Evolutionary conservation across 208 protist genomes (phyloP).

Genomic region (Leptomonas seymouri): DNA sequence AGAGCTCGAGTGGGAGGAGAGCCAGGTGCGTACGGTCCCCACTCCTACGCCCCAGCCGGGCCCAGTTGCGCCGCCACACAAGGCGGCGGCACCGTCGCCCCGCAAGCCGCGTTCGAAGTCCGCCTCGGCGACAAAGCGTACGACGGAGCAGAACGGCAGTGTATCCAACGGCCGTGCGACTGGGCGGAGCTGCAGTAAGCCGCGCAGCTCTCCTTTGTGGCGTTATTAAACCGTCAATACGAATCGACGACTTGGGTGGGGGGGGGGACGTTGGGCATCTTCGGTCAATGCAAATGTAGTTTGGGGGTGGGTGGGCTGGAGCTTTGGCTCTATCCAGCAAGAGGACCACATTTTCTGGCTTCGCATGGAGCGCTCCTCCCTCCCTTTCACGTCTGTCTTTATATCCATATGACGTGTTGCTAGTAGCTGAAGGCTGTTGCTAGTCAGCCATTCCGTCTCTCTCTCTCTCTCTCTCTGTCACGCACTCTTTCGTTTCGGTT

Average conservation of each 20-base stretch:
- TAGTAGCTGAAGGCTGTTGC: too few species aligned
- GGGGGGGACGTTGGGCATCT: not conserved
- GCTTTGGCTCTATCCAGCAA: too few species aligned
- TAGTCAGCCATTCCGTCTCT: too few species aligned
- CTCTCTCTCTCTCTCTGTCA: too few species aligned
- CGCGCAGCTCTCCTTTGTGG: not conserved
- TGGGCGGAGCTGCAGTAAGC: not conserved
- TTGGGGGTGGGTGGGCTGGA: too few species aligned
- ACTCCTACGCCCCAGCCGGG: constrained; percentile 14
- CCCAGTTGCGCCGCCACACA: not conserved
- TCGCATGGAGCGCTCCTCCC: too few species aligned
- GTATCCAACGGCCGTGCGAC: not conserved
- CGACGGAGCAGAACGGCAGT: not conserved
- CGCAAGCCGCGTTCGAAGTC: not conserved
- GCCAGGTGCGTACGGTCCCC: constrained; percentile 15
- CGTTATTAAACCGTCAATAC: not conserved
- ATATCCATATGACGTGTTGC: too few species aligned
- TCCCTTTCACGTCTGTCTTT: too few species aligned
- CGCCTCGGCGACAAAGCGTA: not conserved
- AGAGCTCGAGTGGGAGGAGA: constrained; percentile 11
- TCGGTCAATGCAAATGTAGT: too few species aligned
- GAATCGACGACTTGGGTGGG: not conserved
- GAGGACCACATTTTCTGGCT: too few species aligned
- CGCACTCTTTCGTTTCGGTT: too few species aligned
- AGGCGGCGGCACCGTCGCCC: not conserved